These are phyloP conservation scores for Curvularia hawaiiensis DNA, from an alignment of 2,329 filamentous ascomycete species.

Conservation along the genomic window DNA sequence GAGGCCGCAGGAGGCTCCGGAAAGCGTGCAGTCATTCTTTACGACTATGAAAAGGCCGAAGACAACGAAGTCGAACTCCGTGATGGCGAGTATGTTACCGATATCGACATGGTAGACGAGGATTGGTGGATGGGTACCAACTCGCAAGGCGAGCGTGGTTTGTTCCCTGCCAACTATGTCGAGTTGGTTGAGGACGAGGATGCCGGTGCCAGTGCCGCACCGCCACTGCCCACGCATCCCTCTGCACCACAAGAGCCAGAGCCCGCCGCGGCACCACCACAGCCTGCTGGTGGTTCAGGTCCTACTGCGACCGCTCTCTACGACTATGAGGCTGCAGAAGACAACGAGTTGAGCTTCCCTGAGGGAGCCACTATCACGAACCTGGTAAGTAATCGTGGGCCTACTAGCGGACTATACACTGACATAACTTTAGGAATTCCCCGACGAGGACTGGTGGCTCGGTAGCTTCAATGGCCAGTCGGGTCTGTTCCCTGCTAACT, in stretches of 20 bases:
- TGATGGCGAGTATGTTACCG: conserved; percentile 85
- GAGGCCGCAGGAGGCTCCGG: conserved; percentile 53
- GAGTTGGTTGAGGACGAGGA: conserved; percentile 72
- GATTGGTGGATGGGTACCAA: conserved; percentile 99
- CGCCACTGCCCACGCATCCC: conserved; percentile 48
- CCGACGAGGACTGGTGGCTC: conserved; percentile 99
- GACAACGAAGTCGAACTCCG: conserved; percentile 93
- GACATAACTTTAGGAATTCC: conserved; percentile 73
- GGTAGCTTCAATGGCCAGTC: conserved; percentile 79
- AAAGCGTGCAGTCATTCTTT: conserved; percentile 79
- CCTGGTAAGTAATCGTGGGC: conserved; percentile 62
- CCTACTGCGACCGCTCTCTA: conserved; percentile 84
- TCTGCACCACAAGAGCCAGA: conserved; percentile 46
- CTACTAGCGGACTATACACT: conserved; percentile 10
- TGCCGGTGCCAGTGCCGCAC: conserved; percentile 41
- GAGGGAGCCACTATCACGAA: conserved; percentile 83
- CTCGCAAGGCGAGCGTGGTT: conserved; percentile 76
- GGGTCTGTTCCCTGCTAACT: conserved; percentile 75
- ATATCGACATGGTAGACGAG: conserved; percentile 97
- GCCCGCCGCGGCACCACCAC: conserved; percentile 38
- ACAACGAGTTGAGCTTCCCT: conserved; percentile 85
- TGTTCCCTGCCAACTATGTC: conserved; percentile 98
- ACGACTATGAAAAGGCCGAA: conserved; percentile 97
- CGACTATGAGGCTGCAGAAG: conserved; percentile 96
- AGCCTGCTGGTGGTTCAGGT: conserved; percentile 52